These are phyloP conservation scores for Haplographium delicatum DNA, from an alignment of 495 filamentous ascomycete species.

Conservation along the genomic window DNA sequence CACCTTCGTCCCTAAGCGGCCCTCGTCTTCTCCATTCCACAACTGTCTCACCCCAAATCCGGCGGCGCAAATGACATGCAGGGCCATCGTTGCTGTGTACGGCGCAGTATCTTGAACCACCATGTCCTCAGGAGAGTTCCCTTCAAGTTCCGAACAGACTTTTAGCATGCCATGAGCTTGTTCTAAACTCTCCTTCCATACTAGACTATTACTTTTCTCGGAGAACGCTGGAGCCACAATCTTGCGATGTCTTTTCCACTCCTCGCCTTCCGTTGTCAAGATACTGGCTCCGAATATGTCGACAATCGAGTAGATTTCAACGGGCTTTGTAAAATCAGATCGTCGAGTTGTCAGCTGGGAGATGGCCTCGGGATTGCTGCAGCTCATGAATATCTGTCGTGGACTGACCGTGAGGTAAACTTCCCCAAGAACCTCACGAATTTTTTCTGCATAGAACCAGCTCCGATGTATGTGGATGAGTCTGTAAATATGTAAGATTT, in stretches of 20 bases:
- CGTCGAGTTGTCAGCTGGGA: conserved; percentile 52
- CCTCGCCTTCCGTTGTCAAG: conserved; percentile 54
- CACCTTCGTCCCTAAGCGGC: conserved; percentile 33
- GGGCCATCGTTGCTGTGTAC: conserved; percentile 12
- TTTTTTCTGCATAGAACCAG: conserved; percentile 10
- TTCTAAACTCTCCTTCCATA: conserved; percentile 28
- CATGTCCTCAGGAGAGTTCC: conserved; percentile 6
- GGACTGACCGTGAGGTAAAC: conserved; percentile 33
- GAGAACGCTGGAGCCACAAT: conserved; percentile 63
- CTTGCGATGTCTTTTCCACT: conserved; percentile 65
- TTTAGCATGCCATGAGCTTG: conserved; percentile 15
- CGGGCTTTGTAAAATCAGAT: conserved; percentile 63
- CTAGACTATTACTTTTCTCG: conserved; percentile 63
- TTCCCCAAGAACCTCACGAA: conserved; percentile 13
- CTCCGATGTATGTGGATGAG: conserved; percentile 4
- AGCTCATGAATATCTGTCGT: conserved; percentile 37
- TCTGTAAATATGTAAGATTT: neutral
- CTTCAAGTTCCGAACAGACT: conserved; percentile 6
- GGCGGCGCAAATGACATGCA: conserved; percentile 24
- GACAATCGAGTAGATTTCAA: conserved; percentile 49
- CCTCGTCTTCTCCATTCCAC: conserved; percentile 47
- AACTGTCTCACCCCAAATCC: conserved; percentile 39
- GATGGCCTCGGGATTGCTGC: conserved; percentile 54
- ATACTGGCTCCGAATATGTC: conserved; percentile 61
- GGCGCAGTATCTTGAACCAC: conserved; percentile 11